Evolutionary conservation across 768 basidiomycete species (phyloP).

Genomic region (Mrakia blollopis): DNA sequence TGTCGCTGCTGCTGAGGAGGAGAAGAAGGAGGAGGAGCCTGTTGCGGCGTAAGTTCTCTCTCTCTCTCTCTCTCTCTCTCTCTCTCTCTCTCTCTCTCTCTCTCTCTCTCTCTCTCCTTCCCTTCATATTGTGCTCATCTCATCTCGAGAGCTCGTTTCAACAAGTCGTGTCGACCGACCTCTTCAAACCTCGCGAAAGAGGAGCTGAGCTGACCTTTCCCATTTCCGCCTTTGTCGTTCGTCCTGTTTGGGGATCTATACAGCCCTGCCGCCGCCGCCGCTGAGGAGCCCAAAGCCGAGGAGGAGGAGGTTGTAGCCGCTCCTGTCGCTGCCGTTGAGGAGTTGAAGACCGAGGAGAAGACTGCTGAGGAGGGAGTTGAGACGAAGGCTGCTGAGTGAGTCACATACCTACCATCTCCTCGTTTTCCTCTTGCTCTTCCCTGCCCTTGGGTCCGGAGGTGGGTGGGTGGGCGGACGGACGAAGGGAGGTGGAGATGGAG

Average conservation of each 20-base stretch:
- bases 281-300: constrained; percentile 10
- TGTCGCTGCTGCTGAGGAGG: neutral
- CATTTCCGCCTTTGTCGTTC: neutral
- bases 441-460: too few relatives aligned
- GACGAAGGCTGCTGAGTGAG: constrained; percentile 26
- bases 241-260: too few relatives aligned
- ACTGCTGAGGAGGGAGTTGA: constrained; percentile 22
- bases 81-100: too few relatives aligned
- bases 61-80: too few relatives aligned
- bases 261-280: neutral
- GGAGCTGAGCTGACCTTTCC: neutral
- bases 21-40: constrained; percentile 28
- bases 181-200: too few relatives aligned
- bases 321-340: constrained; percentile 28
- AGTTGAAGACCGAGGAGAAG: constrained; percentile 30
- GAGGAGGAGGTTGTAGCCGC: constrained; percentile 15
- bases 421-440: too few relatives aligned
- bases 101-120: neutral
- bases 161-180: too few relatives aligned
- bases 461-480: too few relatives aligned
- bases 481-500: neutral
- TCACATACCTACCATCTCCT: neutral
- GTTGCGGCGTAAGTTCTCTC: constrained; percentile 12
- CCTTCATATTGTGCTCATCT: neutral
- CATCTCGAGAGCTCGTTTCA: neutral